Evolutionary conservation across 306 rosid species (phyloP), one percentile per base, ranked within the genome.

Genomic region (Citrullus colocynthis): DNA sequence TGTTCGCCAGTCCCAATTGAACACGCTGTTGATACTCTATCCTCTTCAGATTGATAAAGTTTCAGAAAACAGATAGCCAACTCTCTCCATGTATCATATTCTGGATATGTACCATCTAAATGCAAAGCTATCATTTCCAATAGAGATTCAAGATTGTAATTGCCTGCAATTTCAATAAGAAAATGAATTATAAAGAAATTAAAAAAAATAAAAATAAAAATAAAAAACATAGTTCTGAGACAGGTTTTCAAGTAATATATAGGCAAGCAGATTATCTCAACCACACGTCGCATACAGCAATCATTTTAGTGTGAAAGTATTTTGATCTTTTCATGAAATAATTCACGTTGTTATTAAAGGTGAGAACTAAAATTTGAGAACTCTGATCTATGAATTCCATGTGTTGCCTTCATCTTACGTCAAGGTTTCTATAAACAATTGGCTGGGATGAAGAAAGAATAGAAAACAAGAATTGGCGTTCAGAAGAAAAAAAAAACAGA

Each of bases 101-200:
- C 91, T 18, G 92, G 87, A 86, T 77, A 49, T 7, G 96, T 80
- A 55, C 88, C 97, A 80, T 90, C 98, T 67, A 94, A 84, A 84
- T 94, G 98, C 78, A 71, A 79, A 71, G 85, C 95, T 85, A 89
- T 87, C 91, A 87, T 89, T 87, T 89, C 97, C 82, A 88, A 60
- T 30, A 90, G 78, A 73, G 95, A 86, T 67, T 89, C 86, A 21
- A 79, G 80, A 67, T 86, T 73, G 76, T 94, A 92, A 45, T 81
- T 80, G 6, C 97, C 98, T 94, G 88, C 84, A 90, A 79, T 78
- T 74, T 28, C 37, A 49, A 49, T 15, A 30, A 73, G 24, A 72
- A 72, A 28, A 14, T 28, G 13, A 72, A 49, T 51, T 72, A n/a
- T 1, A 24, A 24, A 24, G 1, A 24, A 24, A 24, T n/a, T n/a